Base-by-base conservation (phyloP, 768 basidiomycete genomes). In the Suillus cothurnatus region DNA sequence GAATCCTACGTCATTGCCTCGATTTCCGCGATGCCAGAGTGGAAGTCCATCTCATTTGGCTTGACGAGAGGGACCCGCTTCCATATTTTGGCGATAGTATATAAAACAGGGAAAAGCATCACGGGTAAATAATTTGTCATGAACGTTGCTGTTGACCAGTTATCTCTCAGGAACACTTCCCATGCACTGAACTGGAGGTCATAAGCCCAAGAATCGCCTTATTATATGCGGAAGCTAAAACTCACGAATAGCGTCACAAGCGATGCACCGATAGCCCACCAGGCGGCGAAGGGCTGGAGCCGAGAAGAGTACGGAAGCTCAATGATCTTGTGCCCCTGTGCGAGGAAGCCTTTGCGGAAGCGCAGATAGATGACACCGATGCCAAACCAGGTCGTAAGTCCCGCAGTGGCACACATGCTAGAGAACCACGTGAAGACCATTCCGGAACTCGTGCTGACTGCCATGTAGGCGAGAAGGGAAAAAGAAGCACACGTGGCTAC, bases 41-140 rank as follows among this genome's bases (percentile, higher is more conserved):
- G 61, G 56, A 76, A 77, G 49, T 76, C 74, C 74, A 76, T 77
- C n/a, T 73, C 66, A 6, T 36, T 19, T 1, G 66, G 36, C 1
- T 39, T 65, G 23, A 72, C 17, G 3, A 50, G 0, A 3, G 56
- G 66, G 1, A 41, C 66, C 41, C 67, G 66, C 69, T 62, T 72
- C 57, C 62, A 1, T 11, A 69, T 4, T 52, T 68, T 77, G 53
- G 71, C 69, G 26, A 62, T 72, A 19, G 81, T 2, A 71, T 81
- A 87, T 14, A 87, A 67, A 49, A 84, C 47, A 19, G 84, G 84
- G 78, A 86, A 84, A 59, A 83, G 69, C 43, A 71, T 69, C 64
- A 82, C 67, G 14, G 81, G 79, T 36, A 81, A 47, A 64, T 83
- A 83, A 71, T 79, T 74, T 5, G 81, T 82, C 28, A 83, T 74